A percentile compares a stretch with the other conserved stretches of the same genome.
Conservation (phyloP, 2,329 filamentous ascomycete genomes). For the Pyricularia grisea region DNA sequence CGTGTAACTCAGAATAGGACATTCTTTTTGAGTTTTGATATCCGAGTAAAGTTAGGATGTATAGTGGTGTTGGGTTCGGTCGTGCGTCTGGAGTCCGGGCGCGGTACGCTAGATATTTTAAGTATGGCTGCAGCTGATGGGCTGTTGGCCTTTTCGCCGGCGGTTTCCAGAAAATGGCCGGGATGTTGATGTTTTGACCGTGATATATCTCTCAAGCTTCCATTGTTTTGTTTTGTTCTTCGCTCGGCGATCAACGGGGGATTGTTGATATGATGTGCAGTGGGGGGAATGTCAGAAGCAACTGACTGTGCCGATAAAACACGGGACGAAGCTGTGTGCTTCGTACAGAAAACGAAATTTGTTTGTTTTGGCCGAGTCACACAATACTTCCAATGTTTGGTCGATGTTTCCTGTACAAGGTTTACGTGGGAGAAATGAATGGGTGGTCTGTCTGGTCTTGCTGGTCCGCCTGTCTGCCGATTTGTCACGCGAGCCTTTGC, state of each 20-base stretch:
- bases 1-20: slow-evolving; percentile 21
- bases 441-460: too few species aligned
- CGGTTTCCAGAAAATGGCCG: neutral
- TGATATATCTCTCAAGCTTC: neutral
- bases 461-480: neutral
- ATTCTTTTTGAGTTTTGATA: slow-evolving; percentile 6
- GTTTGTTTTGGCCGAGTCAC: neutral
- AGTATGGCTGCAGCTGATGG: neutral
- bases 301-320: neutral
- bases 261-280: neutral
- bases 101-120: neutral
- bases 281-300: neutral
- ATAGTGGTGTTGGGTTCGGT: neutral
- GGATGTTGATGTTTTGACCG: neutral
- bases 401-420: neutral
- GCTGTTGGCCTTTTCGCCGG: neutral
- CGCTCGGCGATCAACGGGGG: neutral
- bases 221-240: neutral
- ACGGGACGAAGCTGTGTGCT: neutral
- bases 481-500: neutral
- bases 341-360: neutral
- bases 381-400: neutral
- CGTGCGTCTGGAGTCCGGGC: neutral
- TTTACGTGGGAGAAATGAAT: neutral
- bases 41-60: neutral